Evolutionary conservation across 2,329 filamentous ascomycete genomes (phyloP).

Genomic region (Pyricularia sp.): DNA sequence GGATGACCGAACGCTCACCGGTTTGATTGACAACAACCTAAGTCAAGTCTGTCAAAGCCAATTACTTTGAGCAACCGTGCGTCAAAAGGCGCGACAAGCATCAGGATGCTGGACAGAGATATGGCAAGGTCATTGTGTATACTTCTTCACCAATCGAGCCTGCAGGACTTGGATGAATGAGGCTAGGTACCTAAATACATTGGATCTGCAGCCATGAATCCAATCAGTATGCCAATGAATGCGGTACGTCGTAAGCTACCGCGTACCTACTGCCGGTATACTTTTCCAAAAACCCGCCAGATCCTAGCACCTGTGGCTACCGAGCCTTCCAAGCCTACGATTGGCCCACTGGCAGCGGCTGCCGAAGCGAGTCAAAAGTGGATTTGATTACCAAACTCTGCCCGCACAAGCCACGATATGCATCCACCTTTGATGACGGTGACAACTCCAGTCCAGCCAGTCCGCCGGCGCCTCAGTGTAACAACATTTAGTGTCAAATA

Average conservation of each 20-base stretch:
- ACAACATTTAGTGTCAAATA: neutral
- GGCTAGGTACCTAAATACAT: neutral
- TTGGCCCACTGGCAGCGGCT: neutral
- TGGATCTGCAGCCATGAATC: neutral
- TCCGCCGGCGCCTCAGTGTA: neutral
- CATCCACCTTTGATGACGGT: neutral
- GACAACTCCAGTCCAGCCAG: neutral
- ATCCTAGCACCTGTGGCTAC: neutral
- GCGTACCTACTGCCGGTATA: neutral
- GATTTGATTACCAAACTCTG: neutral
- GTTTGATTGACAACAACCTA: neutral
- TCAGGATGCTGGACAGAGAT: neutral
- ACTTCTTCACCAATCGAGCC: neutral
- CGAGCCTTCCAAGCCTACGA: neutral
- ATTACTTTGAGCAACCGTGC: neutral
- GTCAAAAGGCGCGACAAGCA: neutral
- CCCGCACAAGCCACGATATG: neutral
- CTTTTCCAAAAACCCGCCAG: neutral
- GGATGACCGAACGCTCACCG: neutral
- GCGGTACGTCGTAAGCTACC: neutral
- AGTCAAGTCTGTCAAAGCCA: neutral
- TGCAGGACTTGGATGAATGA: neutral
- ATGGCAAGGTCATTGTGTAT: neutral
- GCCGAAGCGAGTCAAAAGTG: neutral
- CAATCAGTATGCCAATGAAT: neutral